phyloP scores from a whole-genome alignment of 2,329 filamentous ascomycete species.

The Neocucurbitaria cava region DNA sequence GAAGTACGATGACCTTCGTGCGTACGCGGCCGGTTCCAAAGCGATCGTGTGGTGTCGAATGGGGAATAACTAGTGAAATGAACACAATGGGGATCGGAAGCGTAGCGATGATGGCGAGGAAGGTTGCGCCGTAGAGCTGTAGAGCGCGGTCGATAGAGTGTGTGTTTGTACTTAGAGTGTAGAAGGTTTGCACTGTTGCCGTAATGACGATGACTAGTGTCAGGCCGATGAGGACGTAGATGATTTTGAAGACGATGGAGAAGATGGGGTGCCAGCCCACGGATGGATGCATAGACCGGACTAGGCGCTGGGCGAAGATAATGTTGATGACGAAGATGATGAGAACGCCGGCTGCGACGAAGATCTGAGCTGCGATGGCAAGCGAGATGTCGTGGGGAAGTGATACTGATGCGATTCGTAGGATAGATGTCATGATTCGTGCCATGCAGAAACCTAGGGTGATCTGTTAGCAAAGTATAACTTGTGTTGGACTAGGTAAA shows the following conservation, averaged over 20 bases:
- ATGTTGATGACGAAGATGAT: slow-evolving; percentile 81
- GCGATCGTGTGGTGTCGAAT: slow-evolving; percentile 55
- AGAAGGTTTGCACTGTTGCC: slow-evolving; percentile 69
- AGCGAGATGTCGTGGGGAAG: slow-evolving; percentile 53
- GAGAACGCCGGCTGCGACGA: slow-evolving; percentile 76
- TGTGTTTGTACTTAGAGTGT: slow-evolving; percentile 64
- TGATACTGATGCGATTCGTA: slow-evolving; percentile 45
- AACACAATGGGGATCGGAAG: slow-evolving; percentile 67
- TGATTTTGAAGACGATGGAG: slow-evolving; percentile 60
- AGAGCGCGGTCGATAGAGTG: slow-evolving; percentile 65
- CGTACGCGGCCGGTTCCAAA: slow-evolving; percentile 73
- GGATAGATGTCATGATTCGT: slow-evolving; percentile 49
- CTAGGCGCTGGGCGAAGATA: slow-evolving; percentile 75
- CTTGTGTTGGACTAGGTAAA: background rate
- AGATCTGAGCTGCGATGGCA: slow-evolving; percentile 68
- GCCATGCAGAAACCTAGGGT: slow-evolving; percentile 53
- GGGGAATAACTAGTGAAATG: slow-evolving; percentile 56
- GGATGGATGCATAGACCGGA: slow-evolving; percentile 74
- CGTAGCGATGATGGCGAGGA: slow-evolving; percentile 70
- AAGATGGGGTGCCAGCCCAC: slow-evolving; percentile 71
- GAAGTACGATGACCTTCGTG: slow-evolving; percentile 70
- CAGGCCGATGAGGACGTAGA: slow-evolving; percentile 65
- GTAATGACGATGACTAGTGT: slow-evolving; percentile 72
- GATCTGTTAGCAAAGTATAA: background rate
- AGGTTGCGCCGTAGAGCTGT: slow-evolving; percentile 68